Evolutionary conservation across 495 filamentous ascomycete species (phyloP).

Genomic region (Echria macrotheca): DNA sequence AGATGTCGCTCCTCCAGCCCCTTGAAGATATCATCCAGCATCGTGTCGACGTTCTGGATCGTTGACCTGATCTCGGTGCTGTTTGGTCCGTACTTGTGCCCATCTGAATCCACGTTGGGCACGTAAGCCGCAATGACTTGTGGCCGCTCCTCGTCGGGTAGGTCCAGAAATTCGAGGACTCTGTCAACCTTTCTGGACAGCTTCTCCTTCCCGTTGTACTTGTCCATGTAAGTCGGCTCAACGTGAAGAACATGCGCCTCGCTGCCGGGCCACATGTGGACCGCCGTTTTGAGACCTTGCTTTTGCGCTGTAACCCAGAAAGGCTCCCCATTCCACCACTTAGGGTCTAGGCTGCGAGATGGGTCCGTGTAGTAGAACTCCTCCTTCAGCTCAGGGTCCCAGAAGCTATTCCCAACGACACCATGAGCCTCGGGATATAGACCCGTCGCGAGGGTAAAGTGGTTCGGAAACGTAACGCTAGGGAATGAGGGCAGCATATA

Average conservation of each 20-base stretch:
- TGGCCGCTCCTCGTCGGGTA: slow-evolving; percentile 70
- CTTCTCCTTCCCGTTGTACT: slow-evolving; percentile 70
- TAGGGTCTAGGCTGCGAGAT: slow-evolving; percentile 61
- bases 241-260: slow-evolving; percentile 68
- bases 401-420: slow-evolving; percentile 91
- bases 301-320: slow-evolving; percentile 90
- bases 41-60: slow-evolving; percentile 68
- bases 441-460: slow-evolving; percentile 90
- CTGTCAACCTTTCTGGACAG: slow-evolving; percentile 70
- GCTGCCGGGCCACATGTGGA: slow-evolving; percentile 98
- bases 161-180: slow-evolving; percentile 73
- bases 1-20: slow-evolving; percentile 79
- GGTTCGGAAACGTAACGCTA: slow-evolving; percentile 96
- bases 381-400: slow-evolving; percentile 67
- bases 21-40: slow-evolving; percentile 69
- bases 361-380: slow-evolving; percentile 87
- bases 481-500: slow-evolving; percentile 95
- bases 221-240: slow-evolving; percentile 73
- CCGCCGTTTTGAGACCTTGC: slow-evolving; percentile 64
- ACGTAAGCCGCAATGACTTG: slow-evolving; percentile 94
- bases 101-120: slow-evolving; percentile 79
- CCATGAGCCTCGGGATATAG: slow-evolving; percentile 91
- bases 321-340: slow-evolving; percentile 94
- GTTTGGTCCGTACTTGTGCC: slow-evolving; percentile 86
- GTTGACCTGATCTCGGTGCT: slow-evolving; percentile 78